These are phyloP conservation scores for Cylindrotheca closterium DNA, from an alignment of 108 stramenopile genomes.

Conservation along the genomic window DNA sequence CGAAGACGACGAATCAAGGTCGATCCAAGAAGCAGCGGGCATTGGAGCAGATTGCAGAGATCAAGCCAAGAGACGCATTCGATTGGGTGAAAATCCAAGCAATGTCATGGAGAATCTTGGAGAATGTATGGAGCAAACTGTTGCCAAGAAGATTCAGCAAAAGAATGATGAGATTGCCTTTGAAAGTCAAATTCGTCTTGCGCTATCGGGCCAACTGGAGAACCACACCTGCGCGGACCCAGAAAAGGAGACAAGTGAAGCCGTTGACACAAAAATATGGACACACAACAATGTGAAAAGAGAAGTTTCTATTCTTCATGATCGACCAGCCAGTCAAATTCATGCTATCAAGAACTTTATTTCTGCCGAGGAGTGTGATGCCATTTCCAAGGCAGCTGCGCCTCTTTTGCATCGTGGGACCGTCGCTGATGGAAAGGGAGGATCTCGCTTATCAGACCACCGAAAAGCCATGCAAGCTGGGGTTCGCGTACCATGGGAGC, in stretches of 20 bases:
- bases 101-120: conserved; percentile 20
- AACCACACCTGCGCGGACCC: conserved; percentile 79
- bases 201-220: conserved; percentile 52
- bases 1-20: conserved; percentile 42
- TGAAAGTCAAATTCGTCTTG: conserved; percentile 41
- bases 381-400: conserved; percentile 58
- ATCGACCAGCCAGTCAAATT: conserved; percentile 72
- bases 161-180: conserved; percentile 60
- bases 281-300: conserved; percentile 20
- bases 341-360: conserved; percentile 80
- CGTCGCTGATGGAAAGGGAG: conserved; percentile 84
- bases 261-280: conserved; percentile 20
- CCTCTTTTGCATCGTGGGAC: conserved; percentile 71
- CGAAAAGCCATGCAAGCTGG: conserved; percentile 86
- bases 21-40: conserved; percentile 32
- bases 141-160: conserved; percentile 11
- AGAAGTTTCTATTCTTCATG: conserved; percentile 43
- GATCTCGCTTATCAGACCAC: conserved; percentile 52
- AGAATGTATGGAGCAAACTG: conserved; percentile 23
- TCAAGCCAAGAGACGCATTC: conserved; percentile 15
- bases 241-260: conserved; percentile 43
- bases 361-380: conserved; percentile 74
- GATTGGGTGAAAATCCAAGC: conserved; percentile 1
- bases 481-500: conserved; percentile 71
- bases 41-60: conserved; percentile 41